A percentile compares a stretch with the other conserved stretches of the same genome.
Conservation (phyloP, 371 early-diverging fungal species). For the Dinochytrium kinnereticum region DNA sequence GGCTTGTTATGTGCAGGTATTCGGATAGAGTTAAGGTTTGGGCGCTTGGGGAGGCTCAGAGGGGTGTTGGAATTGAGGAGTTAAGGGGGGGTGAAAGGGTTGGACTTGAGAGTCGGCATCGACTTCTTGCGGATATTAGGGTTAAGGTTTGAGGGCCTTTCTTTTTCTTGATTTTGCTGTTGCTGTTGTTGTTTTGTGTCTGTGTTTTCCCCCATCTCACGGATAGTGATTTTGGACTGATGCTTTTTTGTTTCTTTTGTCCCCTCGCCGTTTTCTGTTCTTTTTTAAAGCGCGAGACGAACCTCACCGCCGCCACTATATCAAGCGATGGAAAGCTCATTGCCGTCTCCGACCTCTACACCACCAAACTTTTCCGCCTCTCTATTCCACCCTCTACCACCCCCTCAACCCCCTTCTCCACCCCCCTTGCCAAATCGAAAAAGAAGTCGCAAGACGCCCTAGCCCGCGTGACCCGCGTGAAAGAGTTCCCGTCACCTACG, state of each 20-base stretch:
- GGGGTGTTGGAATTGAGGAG: background rate
- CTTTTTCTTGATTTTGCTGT: no score
- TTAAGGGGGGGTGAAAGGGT: conserved; percentile 19
- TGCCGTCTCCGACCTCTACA: conserved; percentile 79
- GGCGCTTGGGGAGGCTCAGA: conserved; percentile 64
- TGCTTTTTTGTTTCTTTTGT: background rate
- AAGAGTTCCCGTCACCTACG: conserved; percentile 31
- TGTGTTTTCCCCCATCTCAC: no score
- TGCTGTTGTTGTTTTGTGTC: no score
- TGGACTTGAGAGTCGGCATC: conserved; percentile 6
- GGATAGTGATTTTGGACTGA: background rate
- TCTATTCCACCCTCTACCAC: conserved; percentile 52
- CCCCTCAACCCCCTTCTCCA: background rate
- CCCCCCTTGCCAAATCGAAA: no score
- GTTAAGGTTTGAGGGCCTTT: conserved; percentile 33
- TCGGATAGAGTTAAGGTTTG: conserved; percentile 74
- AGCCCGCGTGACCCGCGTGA: conserved; percentile 46
- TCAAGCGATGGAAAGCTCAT: conserved; percentile 87
- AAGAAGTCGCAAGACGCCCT: background rate
- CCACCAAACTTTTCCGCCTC: conserved; percentile 74
- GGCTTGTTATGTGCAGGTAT: conserved; percentile 66
- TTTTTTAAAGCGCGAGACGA: conserved; percentile 34
- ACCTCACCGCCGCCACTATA: conserved; percentile 74
- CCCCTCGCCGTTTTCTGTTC: background rate
- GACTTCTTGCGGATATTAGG: conserved; percentile 31